A percentile compares a stretch with the other conserved stretches of the same genome.
These are phyloP conservation scores for Geranomyces variabilis DNA, from an alignment of 192 early-diverging fungal genomes.

Conservation along the genomic window DNA sequence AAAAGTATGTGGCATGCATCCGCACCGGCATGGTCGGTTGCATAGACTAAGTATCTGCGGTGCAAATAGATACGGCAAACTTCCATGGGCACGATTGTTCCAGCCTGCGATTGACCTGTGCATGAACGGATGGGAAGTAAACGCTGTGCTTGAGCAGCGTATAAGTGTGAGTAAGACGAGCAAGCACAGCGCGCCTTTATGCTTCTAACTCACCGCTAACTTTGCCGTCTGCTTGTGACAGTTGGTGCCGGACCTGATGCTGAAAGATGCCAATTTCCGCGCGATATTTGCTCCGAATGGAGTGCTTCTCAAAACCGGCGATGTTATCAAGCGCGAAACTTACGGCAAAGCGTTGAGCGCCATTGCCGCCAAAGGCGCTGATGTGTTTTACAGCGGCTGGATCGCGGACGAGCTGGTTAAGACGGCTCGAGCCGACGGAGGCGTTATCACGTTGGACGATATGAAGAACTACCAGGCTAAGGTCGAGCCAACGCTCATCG, in stretches of 20 bases:
- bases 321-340: conserved; percentile 45
- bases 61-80: conserved; percentile 61
- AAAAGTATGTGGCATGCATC: conserved; percentile 42
- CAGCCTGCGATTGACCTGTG: conserved; percentile 74
- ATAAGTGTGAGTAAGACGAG: conserved; percentile 27
- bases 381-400: conserved; percentile 53
- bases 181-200: background rate
- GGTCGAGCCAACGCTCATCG: conserved; percentile 60
- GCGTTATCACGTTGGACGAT: conserved; percentile 78
- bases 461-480: conserved; percentile 68
- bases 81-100: conserved; percentile 83
- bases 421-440: conserved; percentile 64
- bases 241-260: conserved; percentile 34
- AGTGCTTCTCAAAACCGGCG: conserved; percentile 65
- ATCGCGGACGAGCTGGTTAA: conserved; percentile 72
- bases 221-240: background rate
- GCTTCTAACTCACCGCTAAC: background rate
- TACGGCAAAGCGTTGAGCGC: conserved; percentile 38
- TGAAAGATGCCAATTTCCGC: conserved; percentile 48
- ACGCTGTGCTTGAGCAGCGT: conserved; percentile 46
- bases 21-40: background rate
- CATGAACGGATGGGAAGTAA: conserved; percentile 73
- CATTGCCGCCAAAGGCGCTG: conserved; percentile 43
- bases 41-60: background rate
- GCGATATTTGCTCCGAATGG: conserved; percentile 75